Evolutionary conservation across 192 early-diverging fungal species (phyloP), one percentile per base, ranked within the genome.

Genomic region (Rhizophagus sp.): DNA sequence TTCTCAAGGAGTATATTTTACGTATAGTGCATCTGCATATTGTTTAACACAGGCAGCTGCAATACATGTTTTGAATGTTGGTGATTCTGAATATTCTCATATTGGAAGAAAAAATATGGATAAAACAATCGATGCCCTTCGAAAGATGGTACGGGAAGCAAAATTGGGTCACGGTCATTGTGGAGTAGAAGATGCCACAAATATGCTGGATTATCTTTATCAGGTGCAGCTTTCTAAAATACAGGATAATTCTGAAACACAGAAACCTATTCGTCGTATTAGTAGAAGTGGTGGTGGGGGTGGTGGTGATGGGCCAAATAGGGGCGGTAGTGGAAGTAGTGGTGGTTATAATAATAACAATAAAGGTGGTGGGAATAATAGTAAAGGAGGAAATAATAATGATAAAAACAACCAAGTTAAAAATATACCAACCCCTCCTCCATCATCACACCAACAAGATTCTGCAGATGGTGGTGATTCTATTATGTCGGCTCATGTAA

Each of bases 51-150:
- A 82, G 66, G 80, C 84, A 22, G 78, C 80, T 19, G 80, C 83
- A 24, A 83, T 85, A 22, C 82, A 83, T 39, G 75, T 79, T 8
- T 80, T 83, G 82, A 81, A 83, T 61, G 78, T 79, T 5, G 82
- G 30, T 2, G 73, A 57, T 8, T 57, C 44, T 17, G 73, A 75
- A 17, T 57, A 17, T 27, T 61, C 8, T 75, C 6, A 19, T 19
- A 27, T 13, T 62, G 73, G 49, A n/a, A 33, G 19, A 61, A 75
- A 33, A 57, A 33, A 75, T 75, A 57, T 34, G 24, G 19, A 75
- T 62, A 15, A 36, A 34, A 30, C 73, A 3, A 2, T 75, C 4
- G 5, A 75, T 5, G 25, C 17, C 25, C 34, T 75, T 15, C 47
- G 24, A 62, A 34, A 22, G 4, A 24, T 75, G 4, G 49, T 12